Base-by-base conservation (phyloP, 2,329 filamentous ascomycete genomes). In the Fusarium drepaniforme region DNA sequence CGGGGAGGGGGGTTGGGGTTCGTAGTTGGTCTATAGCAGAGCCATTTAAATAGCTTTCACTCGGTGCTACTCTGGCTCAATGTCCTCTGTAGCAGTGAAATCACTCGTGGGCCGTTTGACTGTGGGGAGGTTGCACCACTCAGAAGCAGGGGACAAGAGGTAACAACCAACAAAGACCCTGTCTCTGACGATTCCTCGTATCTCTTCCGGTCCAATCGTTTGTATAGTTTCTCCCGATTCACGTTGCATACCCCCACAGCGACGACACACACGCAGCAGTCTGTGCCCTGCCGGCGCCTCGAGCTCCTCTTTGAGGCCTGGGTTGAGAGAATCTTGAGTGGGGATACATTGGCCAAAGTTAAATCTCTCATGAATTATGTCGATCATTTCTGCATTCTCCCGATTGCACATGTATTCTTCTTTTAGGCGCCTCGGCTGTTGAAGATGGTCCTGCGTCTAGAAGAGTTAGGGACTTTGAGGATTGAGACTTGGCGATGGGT, bases 171-270 rank as follows among this genome's bases (percentile, higher is more conserved):
- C 30, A 37, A 49, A n/a, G 49, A 53, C 49, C 49, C 49, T 13
- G 25, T 8, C n/a, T 44, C 3, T 18, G 1, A 60, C 3, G 38
- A 33, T 33, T 63, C 37, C 28, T 63, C 42, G 60, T 63, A 63
- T 35, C 13, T 12, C 30, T 28, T 63, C 42, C 42, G 60, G 13
- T 21, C 60, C 60, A 63, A 63, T 63, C 60, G 30, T 33, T 37
- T 51, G 30, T 21, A 28, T 35, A 7, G 33, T 49, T 49, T 51
- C 28, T 25, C 7, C 42, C 60, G 60, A 49, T 63, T 63, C 21
- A 63, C 33, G 60, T 63, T 51, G 42, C 60, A 51, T 63, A 49
- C 60, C 60, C 60, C 60, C 60, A 44, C 60, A 51, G 42, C 42
- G n/a, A 62, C 28, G 28, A 49, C 59, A 46, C 40, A 46, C 28